Evolutionary conservation across 2,329 filamentous ascomycete species (phyloP), one percentile per base, ranked within the genome.

Genomic region (Thielaviopsis musarum): DNA sequence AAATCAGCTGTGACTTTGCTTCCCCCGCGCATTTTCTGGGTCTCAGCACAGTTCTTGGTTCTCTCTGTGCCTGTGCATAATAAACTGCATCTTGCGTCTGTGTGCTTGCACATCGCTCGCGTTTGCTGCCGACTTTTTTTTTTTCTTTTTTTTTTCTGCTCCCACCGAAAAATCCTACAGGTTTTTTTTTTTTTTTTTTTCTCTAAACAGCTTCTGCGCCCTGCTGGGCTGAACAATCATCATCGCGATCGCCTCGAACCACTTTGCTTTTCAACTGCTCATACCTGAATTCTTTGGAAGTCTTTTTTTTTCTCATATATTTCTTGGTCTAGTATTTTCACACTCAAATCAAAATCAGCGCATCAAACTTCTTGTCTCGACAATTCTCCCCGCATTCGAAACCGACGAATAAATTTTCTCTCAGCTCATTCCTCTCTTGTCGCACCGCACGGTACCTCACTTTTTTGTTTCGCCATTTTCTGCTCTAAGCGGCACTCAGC

Each of bases 181-280:
- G n/a, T n/a, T 34, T 52, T 28, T 34, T 51, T 52, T 52, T 57
- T 24, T n/a, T 57, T 58, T 51, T 38, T 49, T 19, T 52, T 53
- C 22, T 52, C n/a, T 38, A 56, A 41, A 24, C 26, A 19, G 5
- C 7, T 53, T 41, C 30, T 45, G 57, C 51, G 57, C 51, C 17
- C 57, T 58, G 51, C 51, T 48, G 34, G 51, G 57, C 51, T 54
- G 21, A 45, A 45, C 38, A 45, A 17, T 45, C 10, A n/a, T 12
- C 22, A 58, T 58, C 30, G 57, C 57, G 22, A 48, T 12, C 30
- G 30, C 30, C 15, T 45, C 17, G 15, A 45, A 17, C 15, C 17
- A 45, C 38, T 17, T 45, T 45, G 17, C 38, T 45, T 45, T n/a
- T 3, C 30, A 34, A 12, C 30, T 34, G 4, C 30, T 34, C 30